Evolutionary conservation across 2,329 filamentous ascomycete species (phyloP).

Genomic region (Pseudogymnoascus pannorum): DNA sequence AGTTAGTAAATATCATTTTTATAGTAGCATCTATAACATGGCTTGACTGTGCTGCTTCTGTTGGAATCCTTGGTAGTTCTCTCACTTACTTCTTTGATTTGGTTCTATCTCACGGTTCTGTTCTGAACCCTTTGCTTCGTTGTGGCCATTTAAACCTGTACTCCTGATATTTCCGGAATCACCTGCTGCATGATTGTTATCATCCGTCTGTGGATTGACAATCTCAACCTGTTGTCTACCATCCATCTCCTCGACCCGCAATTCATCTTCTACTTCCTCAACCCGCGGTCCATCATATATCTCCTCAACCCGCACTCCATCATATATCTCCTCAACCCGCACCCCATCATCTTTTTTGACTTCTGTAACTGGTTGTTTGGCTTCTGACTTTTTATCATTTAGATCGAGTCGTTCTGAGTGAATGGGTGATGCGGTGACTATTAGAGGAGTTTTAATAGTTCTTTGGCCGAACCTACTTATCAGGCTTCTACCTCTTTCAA

Average conservation of each 20-base stretch:
- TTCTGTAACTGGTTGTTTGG: background rate
- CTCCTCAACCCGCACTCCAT: background rate
- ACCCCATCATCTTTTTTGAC: background rate
- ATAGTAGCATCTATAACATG: background rate
- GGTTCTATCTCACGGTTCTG: background rate
- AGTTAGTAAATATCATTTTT: background rate
- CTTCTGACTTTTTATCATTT: background rate
- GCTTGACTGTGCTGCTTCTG: background rate
- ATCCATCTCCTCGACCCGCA: background rate
- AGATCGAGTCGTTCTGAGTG: background rate
- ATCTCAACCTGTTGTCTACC: background rate
- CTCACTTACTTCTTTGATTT: background rate
- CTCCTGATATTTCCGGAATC: background rate
- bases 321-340: background rate
- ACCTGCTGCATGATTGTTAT: background rate
- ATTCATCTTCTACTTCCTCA: background rate
- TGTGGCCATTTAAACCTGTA: background rate
- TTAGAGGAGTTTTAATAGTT: background rate
- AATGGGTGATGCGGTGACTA: background rate
- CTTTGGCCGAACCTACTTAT: background rate
- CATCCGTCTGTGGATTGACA: background rate
- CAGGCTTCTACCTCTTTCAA: background rate
- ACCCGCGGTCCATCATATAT: background rate
- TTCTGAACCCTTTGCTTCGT: background rate
- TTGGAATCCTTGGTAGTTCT: background rate